These are phyloP conservation scores for Botrytis squamosa DNA, from an alignment of 2,329 filamentous ascomycete species.

Conservation along the genomic window DNA sequence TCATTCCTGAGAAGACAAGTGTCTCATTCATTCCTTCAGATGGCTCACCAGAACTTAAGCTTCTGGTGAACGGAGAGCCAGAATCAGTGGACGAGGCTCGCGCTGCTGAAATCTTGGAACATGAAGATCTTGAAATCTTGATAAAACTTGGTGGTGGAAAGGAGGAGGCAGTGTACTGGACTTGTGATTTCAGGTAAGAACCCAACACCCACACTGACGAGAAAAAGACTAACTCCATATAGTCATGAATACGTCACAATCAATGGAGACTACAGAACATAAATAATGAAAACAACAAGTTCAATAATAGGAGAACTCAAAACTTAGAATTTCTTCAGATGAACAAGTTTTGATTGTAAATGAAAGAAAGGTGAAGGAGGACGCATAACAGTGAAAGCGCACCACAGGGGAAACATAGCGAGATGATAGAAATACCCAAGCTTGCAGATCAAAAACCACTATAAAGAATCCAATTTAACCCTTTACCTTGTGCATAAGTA, in stretches of 20 bases:
- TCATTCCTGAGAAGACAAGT: slow-evolving; percentile 68
- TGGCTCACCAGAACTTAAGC: slow-evolving; percentile 71
- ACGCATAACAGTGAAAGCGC: neutral
- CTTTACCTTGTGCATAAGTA: neutral
- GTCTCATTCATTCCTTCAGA: slow-evolving; percentile 78
- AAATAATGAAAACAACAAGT: slow-evolving; percentile 16
- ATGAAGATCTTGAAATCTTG: slow-evolving; percentile 76
- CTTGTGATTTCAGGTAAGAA: slow-evolving; percentile 80
- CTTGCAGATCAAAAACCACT: neutral
- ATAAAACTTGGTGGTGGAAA: slow-evolving; percentile 69
- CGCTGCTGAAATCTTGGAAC: slow-evolving; percentile 73
- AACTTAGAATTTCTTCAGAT: neutral
- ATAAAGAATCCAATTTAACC: neutral
- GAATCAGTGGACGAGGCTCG: slow-evolving; percentile 74
- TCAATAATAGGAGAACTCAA: neutral
- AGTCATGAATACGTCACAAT: slow-evolving; percentile 67
- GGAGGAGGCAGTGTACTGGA: slow-evolving; percentile 74
- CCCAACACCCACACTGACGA: slow-evolving; percentile 27
- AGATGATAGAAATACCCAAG: slow-evolving; percentile 14
- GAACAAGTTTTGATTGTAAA: neutral
- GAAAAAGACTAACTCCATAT: slow-evolving; percentile 25
- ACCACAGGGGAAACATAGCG: neutral
- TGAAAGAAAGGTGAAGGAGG: neutral
- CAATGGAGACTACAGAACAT: slow-evolving; percentile 68
- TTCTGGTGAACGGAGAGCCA: slow-evolving; percentile 77